These are phyloP conservation scores for Colletotrichum sansevieriae DNA, from an alignment of 2,329 filamentous ascomycete species.

Conservation along the genomic window DNA sequence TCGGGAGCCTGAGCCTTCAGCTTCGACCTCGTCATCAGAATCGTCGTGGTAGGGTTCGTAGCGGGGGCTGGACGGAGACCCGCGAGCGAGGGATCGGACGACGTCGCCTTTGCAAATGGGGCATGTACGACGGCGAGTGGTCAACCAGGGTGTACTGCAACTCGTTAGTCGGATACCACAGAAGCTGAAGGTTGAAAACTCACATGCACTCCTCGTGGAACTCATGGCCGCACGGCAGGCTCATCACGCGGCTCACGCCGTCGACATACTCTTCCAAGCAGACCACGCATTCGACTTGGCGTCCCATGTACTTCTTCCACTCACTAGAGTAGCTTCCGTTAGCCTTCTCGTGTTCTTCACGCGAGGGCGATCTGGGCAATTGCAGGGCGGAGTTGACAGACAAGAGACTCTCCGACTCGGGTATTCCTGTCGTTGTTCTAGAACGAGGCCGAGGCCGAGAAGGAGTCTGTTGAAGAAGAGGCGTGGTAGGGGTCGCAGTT, in stretches of 20 bases:
- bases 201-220: constrained; percentile 99
- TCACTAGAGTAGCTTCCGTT: constrained; percentile 60
- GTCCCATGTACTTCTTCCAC: constrained; percentile 76
- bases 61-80: constrained; percentile 63
- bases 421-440: constrained; percentile 72
- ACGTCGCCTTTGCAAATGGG: constrained; percentile 99
- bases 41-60: constrained; percentile 70
- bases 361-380: constrained; percentile 51
- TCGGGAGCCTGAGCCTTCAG: constrained; percentile 48
- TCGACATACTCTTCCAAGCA: constrained; percentile 97
- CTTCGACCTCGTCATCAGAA: constrained; percentile 60
- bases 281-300: constrained; percentile 90
- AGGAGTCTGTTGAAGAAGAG: constrained; percentile 75
- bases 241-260: constrained; percentile 96
- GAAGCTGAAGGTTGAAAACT: constrained; percentile 58
- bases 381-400: constrained; percentile 59
- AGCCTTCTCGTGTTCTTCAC: constrained; percentile 63
- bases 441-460: constrained; percentile 72
- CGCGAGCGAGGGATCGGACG: constrained; percentile 75
- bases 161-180: constrained; percentile 43
- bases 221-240: constrained; percentile 95
- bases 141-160: constrained; percentile 91
- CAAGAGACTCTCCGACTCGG: constrained; percentile 62
- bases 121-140: constrained; percentile 94
- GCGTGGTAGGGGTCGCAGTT: constrained; percentile 80